Evolutionary conservation across 768 basidiomycete genomes (phyloP).

Genomic region (Mycena leptocephala): DNA sequence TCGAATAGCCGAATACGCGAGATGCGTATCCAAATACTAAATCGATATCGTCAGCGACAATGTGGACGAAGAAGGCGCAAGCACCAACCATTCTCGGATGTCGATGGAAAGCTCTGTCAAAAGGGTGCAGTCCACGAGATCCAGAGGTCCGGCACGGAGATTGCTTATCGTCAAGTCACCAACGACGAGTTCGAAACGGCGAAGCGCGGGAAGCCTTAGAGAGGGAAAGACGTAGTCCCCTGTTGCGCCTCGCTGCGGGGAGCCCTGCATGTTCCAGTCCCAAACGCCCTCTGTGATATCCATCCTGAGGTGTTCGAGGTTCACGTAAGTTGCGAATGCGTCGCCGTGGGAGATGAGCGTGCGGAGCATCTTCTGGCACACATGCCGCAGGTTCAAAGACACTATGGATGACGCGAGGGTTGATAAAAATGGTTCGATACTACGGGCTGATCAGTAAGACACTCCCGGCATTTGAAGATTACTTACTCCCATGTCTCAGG

Average conservation of each 20-base stretch:
- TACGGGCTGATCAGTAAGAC: background rate
- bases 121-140: slow-evolving; percentile 31
- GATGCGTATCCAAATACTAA: background rate
- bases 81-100: slow-evolving; percentile 33
- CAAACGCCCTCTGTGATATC: slow-evolving; percentile 41
- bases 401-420: slow-evolving; percentile 26
- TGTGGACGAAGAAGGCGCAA: background rate
- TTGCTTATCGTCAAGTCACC: slow-evolving; percentile 31
- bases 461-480: background rate
- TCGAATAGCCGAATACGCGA: slow-evolving; percentile 28
- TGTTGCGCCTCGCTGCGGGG: slow-evolving; percentile 35
- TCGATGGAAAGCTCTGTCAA: slow-evolving; percentile 33
- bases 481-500: slow-evolving; percentile 25
- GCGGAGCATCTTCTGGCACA: slow-evolving; percentile 16
- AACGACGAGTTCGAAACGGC: slow-evolving; percentile 35
- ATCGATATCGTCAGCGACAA: background rate
- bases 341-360: slow-evolving; percentile 10
- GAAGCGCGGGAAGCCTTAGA: slow-evolving; percentile 38
- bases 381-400: slow-evolving; percentile 30
- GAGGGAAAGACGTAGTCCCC: slow-evolving; percentile 23
- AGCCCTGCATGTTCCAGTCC: slow-evolving; percentile 37
- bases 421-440: slow-evolving; percentile 24
- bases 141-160: slow-evolving; percentile 29
- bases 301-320: slow-evolving; percentile 31
- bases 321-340: slow-evolving; percentile 14